A percentile compares a stretch with the other conserved stretches of the same genome.
Conservation (phyloP, 2,329 filamentous ascomycete species). For the Trichoderma oligosporum region DNA sequence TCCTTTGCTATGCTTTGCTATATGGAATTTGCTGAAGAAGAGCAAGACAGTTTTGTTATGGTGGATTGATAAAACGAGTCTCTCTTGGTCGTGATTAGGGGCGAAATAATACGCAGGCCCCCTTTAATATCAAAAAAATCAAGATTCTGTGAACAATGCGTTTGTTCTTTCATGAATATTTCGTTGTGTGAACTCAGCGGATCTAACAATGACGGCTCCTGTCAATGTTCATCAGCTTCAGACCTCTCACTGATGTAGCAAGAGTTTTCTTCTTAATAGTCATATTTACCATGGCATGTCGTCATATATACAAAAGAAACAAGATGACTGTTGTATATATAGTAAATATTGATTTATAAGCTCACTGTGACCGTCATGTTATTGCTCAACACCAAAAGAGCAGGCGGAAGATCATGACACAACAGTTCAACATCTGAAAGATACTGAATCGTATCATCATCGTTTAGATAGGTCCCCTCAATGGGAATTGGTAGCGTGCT, state of each 20-base stretch:
- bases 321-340: too few species aligned
- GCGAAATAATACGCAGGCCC: background rate
- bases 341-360: slow-evolving; percentile 42
- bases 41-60: background rate
- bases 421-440: slow-evolving; percentile 74
- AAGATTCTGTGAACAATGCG: background rate
- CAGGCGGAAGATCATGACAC: slow-evolving; percentile 71
- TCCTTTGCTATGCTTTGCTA: too few species aligned
- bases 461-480: slow-evolving; percentile 69
- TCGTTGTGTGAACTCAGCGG: background rate
- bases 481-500: slow-evolving; percentile 79
- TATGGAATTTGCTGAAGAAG: background rate
- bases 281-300: too few species aligned
- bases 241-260: background rate
- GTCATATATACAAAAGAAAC: background rate
- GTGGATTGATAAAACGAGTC: too few species aligned
- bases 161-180: background rate
- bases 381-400: slow-evolving; percentile 77
- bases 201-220: background rate
- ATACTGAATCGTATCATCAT: slow-evolving; percentile 68
- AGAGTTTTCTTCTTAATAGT: too few species aligned
- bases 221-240: background rate
- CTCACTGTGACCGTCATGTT: slow-evolving; percentile 85
- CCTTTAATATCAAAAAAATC: too few species aligned
- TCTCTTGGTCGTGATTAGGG: too few species aligned